Evolutionary conservation across 2,329 filamentous ascomycete species (phyloP), one percentile per base, ranked within the genome.

Genomic region (Periconia digitata): DNA sequence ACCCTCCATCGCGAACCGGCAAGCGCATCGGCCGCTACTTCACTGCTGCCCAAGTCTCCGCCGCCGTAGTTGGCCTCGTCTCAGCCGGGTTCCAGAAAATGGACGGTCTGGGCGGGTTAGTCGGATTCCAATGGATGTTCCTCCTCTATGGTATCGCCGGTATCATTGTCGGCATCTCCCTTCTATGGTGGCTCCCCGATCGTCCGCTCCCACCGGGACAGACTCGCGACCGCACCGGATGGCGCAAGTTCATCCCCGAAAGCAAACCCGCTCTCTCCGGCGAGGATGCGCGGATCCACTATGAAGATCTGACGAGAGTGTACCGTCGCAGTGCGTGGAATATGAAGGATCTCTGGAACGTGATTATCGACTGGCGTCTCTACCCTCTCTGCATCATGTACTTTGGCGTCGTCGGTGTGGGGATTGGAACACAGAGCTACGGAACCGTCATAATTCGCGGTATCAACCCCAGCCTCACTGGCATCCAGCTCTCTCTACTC

Each of bases 101-200:
- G 88, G 90, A 96, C 62, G 89, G 89, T 0, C 63, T 80, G 0
- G 79, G 82, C 3, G 90, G 89, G 0, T 78, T 95, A 0, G 87
- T 90, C 3, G 91, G 91, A 3, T 92, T 90, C 66, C 86, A 88
- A 55, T 94, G 89, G 89, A 96, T 96, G 91, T 95, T 96, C 65
- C 79, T 96, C 40, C 72, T 96, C 17, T 96, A 92, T 62, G 91
- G 91, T 2, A 74, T 95, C 8, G 79, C 90, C 43, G 88, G 84
- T 2, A 77, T 92, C 24, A 71, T 87, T 2, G 79, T 92, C 18
- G 90, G 90, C 15, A 73, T 95, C 41, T 69, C 75, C 3, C 78
- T 96, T 27, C 79, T 96, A 2, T 95, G 90, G 89, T 96, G 91
- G 91, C 80, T 96, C 8, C 91, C 91, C 0, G 90, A 95, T 60